phyloP scores from a whole-genome alignment of 257 asterid species.

The Przewalskia tangutica region DNA sequence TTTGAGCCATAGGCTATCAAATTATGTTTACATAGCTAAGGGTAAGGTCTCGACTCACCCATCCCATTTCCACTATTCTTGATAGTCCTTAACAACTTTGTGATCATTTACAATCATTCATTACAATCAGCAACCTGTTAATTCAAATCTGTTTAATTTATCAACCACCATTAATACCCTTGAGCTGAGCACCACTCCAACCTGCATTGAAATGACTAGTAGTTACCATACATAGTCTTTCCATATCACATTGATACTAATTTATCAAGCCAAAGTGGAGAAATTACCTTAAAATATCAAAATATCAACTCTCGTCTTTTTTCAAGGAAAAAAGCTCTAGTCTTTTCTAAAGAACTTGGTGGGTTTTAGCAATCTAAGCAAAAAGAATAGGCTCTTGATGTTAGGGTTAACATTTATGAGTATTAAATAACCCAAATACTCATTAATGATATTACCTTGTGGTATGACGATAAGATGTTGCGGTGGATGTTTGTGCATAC shows the following conservation, averaged over 20 bases:
- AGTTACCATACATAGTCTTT: not conserved
- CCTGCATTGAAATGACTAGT: not conserved
- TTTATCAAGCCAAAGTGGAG: not conserved
- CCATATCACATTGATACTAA: not conserved
- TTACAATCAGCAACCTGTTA: not conserved
- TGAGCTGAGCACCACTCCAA: not conserved
- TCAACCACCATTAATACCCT: not conserved
- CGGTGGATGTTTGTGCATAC: no score
- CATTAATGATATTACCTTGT: not conserved
- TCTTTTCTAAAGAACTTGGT: not conserved
- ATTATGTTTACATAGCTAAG: not conserved
- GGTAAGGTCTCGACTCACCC: not conserved
- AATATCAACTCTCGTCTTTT: not conserved
- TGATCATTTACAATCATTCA: not conserved
- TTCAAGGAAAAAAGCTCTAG: not conserved
- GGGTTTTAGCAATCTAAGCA: not conserved
- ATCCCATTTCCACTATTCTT: not conserved
- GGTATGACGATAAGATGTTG: no score
- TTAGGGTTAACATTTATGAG: not conserved
- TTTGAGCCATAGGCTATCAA: not conserved
- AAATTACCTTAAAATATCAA: not conserved
- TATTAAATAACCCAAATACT: not conserved
- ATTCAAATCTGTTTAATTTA: not conserved
- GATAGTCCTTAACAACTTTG: not conserved
- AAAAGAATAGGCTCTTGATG: not conserved